A percentile compares a stretch with the other conserved stretches of the same genome.
Evolutionary conservation across 164 flowering plant genomes (phyloP).

Genomic region (Houttuynia cordata): DNA sequence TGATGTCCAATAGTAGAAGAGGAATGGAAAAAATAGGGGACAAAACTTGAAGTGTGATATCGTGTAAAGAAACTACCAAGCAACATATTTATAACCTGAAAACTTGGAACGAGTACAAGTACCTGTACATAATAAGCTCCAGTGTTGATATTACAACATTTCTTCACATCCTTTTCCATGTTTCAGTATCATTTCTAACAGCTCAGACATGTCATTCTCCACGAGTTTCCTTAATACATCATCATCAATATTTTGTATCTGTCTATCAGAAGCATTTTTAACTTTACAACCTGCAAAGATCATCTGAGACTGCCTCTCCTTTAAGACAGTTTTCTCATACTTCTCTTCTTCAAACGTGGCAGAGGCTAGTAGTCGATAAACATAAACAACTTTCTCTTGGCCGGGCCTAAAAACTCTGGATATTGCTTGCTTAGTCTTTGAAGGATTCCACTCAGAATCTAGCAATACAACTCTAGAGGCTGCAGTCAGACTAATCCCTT

Average conservation of each 20-base stretch:
- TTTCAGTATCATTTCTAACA: slow-evolving; percentile 66
- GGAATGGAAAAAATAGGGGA: no score
- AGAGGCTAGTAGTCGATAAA: slow-evolving; percentile 62
- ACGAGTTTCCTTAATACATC: slow-evolving; percentile 72
- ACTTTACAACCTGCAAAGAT: slow-evolving; percentile 59
- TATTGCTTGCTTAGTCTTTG: slow-evolving; percentile 93
- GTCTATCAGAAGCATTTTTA: slow-evolving; percentile 62
- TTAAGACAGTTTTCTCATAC: slow-evolving; percentile 64
- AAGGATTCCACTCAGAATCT: slow-evolving; percentile 98
- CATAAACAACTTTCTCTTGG: slow-evolving; percentile 77
- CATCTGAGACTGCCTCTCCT: slow-evolving; percentile 86
- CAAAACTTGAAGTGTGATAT: no score
- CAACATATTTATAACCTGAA: no score
- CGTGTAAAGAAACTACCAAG: no score
- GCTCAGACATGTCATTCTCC: slow-evolving; percentile 48
- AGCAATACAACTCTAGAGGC: slow-evolving; percentile 88
- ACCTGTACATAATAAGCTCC: no score
- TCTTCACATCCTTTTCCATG: slow-evolving; percentile 37
- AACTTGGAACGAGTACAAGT: no score
- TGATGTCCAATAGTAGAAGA: no score
- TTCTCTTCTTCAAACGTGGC: slow-evolving; percentile 81
- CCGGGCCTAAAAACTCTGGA: slow-evolving; percentile 98
- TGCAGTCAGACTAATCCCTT: slow-evolving; percentile 89
- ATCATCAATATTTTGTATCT: slow-evolving; percentile 78
- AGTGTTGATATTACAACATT: no score